These are phyloP conservation scores for Fusarium papillatum DNA, from an alignment of 2,329 filamentous ascomycete species.

Conservation along the genomic window DNA sequence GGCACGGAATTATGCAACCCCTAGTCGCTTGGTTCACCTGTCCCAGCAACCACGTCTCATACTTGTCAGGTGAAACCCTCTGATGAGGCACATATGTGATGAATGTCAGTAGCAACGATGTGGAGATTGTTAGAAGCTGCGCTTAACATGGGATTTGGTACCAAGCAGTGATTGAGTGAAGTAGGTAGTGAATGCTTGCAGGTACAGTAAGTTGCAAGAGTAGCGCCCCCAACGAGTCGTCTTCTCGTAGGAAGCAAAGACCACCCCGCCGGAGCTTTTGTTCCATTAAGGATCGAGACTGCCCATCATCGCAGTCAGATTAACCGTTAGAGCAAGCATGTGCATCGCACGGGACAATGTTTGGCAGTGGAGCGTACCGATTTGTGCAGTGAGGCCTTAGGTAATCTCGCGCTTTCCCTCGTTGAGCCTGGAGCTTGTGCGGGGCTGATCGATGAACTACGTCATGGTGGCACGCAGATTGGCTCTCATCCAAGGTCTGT, in stretches of 20 bases:
- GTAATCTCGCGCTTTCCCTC: conserved; percentile 26
- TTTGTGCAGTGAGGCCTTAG: neutral
- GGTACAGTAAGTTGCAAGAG: neutral
- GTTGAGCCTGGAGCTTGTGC: conserved; percentile 41
- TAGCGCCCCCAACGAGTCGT: neutral
- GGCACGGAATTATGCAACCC: conserved; percentile 1
- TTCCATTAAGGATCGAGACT: conserved; percentile 36
- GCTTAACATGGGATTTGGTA: neutral
- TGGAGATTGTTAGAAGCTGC: neutral
- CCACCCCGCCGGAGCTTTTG: conserved; percentile 34
- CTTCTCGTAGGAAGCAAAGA: neutral
- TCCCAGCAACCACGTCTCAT: neutral
- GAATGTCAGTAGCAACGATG: neutral
- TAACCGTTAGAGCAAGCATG: conserved; percentile 23
- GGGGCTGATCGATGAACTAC: conserved; percentile 35
- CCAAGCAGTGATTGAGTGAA: neutral
- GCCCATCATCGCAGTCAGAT: conserved; percentile 4
- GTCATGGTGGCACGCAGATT: conserved; percentile 41
- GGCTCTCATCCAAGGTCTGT: conserved; percentile 35
- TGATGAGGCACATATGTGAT: neutral
- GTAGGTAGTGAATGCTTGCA: neutral
- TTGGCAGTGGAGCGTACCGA: conserved; percentile 24
- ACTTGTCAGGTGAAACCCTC: neutral
- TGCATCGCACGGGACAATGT: conserved; percentile 13
- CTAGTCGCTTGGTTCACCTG: neutral